phyloP scores from a whole-genome alignment of 495 filamentous ascomycete species.

The Bacidia rubella region DNA sequence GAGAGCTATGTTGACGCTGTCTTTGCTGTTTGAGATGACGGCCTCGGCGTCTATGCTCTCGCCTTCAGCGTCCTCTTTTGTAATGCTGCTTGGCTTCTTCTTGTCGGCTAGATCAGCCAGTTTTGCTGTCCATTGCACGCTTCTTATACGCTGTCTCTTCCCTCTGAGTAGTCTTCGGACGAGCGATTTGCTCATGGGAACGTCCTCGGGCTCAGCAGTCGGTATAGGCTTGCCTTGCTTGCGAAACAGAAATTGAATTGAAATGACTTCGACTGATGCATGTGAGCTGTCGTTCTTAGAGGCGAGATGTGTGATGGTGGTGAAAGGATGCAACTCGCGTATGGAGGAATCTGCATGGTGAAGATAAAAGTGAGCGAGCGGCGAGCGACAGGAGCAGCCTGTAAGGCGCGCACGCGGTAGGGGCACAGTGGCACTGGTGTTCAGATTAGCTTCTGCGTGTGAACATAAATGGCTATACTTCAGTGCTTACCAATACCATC shows the following conservation, averaged over 20 bases:
- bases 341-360: slow-evolving; percentile 22
- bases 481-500: slow-evolving; percentile 20
- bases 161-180: neutral
- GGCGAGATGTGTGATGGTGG: slow-evolving; percentile 25
- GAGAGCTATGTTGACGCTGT: slow-evolving; percentile 11
- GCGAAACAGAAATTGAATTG: slow-evolving; percentile 24
- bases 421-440: slow-evolving; percentile 16
- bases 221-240: slow-evolving; percentile 8
- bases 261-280: slow-evolving; percentile 9
- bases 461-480: neutral
- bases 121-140: slow-evolving; percentile 19
- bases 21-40: neutral
- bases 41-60: neutral
- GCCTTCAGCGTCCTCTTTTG: neutral
- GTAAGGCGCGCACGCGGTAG: slow-evolving; percentile 19
- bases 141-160: slow-evolving; percentile 1
- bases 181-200: neutral
- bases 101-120: slow-evolving; percentile 16
- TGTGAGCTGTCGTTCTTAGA: slow-evolving; percentile 13
- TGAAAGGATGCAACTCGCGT: slow-evolving; percentile 25
- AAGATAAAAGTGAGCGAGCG: slow-evolving; percentile 25
- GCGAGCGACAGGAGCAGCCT: slow-evolving; percentile 23
- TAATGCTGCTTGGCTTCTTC: neutral
- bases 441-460: neutral
- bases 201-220: neutral